Evolutionary conservation across 176 grass and related monocot genomes (phyloP).

Genomic region (Musa beccarii): DNA sequence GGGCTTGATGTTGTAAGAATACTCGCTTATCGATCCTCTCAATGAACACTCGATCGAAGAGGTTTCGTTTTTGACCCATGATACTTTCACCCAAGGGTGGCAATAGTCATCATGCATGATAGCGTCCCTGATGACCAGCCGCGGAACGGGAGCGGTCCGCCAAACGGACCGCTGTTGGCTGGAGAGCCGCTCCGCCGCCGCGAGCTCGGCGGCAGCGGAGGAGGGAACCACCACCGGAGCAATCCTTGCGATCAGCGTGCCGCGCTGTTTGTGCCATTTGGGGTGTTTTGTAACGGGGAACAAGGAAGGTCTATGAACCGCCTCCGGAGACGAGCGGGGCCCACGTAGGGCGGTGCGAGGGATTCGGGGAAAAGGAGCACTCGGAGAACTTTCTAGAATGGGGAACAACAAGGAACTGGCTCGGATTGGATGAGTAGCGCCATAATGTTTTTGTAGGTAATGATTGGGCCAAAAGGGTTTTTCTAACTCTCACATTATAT

Average conservation of each 20-base stretch:
- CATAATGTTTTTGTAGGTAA: no score
- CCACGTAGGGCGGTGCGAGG: not conserved
- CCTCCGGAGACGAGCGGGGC: not conserved
- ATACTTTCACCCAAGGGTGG: no score
- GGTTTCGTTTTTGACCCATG: rapidly evolving
- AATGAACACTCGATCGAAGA: no score
- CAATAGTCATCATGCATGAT: no score
- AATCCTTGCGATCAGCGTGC: no score
- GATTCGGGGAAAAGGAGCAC: not conserved
- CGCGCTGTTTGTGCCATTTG: not conserved
- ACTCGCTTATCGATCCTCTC: no score
- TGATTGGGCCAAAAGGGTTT: no score
- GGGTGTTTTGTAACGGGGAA: conserved; percentile 10
- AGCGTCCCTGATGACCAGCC: no score
- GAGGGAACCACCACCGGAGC: conserved; percentile 5
- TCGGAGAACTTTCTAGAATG: not conserved
- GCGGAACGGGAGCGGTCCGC: no score
- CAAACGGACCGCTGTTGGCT: conserved; percentile 36
- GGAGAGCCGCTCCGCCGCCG: conserved; percentile 51
- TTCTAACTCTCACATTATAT: no score
- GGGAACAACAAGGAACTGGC: not conserved
- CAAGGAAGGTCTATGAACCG: not conserved
- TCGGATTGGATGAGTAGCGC: no score
- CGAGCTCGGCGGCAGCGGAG: conserved; percentile 39
- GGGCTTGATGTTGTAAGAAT: no score